Evolutionary conservation across 179 eudicot species (phyloP).

Genomic region (Beta corolliflora): DNA sequence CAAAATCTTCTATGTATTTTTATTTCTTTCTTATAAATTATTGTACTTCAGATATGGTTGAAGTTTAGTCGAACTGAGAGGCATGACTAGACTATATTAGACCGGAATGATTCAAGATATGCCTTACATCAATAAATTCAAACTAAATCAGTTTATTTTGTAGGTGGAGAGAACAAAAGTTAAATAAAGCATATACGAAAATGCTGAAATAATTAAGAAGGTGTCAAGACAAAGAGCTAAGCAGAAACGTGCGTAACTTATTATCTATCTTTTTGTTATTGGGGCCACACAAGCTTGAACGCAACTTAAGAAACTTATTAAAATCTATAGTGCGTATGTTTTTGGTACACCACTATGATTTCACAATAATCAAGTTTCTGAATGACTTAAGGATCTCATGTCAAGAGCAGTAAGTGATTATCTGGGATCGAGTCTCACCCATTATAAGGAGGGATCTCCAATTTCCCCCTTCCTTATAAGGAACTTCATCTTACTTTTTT

Average conservation of each 20-base stretch:
- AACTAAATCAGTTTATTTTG: neutral
- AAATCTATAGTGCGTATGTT: slow-evolving; percentile 7
- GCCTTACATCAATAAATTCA: no score
- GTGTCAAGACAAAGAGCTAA: neutral
- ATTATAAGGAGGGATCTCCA: no score
- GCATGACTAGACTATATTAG: no score
- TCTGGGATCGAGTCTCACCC: no score
- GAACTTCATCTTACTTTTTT: no score
- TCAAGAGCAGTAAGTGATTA: neutral
- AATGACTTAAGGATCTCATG: neutral
- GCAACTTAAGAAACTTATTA: slow-evolving; percentile 20
- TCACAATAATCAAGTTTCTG: neutral
- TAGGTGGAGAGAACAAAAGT: no score
- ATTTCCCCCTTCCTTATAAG: no score
- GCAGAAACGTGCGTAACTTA: slow-evolving; percentile 5
- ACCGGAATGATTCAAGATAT: neutral
- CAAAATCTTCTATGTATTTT: no score
- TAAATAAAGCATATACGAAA: neutral
- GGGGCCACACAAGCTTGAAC: slow-evolving; percentile 14
- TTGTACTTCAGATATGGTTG: no score
- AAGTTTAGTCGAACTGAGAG: no score
- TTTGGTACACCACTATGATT: slow-evolving; percentile 22
- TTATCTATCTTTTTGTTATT: neutral
- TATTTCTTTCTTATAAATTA: no score
- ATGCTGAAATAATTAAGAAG: neutral